Evolutionary conservation across 1,284 basidiomycete genomes (phyloP).

Genomic region (Trichosporon sp.): DNA sequence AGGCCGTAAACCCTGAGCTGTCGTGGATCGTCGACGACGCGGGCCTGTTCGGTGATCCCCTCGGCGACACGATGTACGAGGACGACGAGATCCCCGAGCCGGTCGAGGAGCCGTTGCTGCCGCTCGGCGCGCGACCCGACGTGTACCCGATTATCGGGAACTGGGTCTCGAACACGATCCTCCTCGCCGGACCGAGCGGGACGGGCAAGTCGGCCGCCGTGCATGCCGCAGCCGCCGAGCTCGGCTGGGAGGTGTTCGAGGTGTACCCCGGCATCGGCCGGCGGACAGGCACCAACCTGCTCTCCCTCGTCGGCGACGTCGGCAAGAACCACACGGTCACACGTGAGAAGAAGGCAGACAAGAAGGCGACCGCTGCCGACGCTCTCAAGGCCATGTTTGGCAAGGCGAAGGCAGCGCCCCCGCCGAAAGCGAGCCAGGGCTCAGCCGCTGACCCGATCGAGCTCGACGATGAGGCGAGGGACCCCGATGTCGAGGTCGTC

Average conservation of each 20-base stretch:
- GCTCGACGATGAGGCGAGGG: conserved; percentile 21
- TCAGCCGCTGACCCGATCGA: conserved; percentile 31
- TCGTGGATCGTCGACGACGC: conserved; percentile 50
- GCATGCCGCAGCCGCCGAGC: conserved; percentile 85
- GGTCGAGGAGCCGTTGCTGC: conserved; percentile 24
- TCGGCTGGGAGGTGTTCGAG: conserved; percentile 95
- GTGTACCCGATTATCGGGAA: conserved; percentile 31
- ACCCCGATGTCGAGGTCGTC: neutral
- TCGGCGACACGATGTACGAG: conserved; percentile 22
- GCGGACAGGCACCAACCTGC: conserved; percentile 72
- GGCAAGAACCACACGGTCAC: conserved; percentile 81
- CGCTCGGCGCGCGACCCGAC: conserved; percentile 23
- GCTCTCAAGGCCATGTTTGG: conserved; percentile 12
- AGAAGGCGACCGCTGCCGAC: conserved; percentile 7
- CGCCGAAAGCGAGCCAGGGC: conserved; percentile 22
- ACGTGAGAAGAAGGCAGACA: conserved; percentile 10
- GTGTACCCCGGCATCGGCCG: conserved; percentile 92
- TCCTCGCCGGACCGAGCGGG: conserved; percentile 77
- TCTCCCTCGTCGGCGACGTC: conserved; percentile 82
- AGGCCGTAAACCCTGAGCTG: conserved; percentile 20
- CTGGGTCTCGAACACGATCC: conserved; percentile 70
- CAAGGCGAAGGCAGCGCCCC: neutral
- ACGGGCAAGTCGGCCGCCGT: conserved; percentile 89
- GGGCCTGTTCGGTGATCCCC: conserved; percentile 32
- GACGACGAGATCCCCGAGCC: conserved; percentile 25